Base-by-base conservation (phyloP, 108 stramenopile species). In the Pseudonitzschia multistriata region DNA sequence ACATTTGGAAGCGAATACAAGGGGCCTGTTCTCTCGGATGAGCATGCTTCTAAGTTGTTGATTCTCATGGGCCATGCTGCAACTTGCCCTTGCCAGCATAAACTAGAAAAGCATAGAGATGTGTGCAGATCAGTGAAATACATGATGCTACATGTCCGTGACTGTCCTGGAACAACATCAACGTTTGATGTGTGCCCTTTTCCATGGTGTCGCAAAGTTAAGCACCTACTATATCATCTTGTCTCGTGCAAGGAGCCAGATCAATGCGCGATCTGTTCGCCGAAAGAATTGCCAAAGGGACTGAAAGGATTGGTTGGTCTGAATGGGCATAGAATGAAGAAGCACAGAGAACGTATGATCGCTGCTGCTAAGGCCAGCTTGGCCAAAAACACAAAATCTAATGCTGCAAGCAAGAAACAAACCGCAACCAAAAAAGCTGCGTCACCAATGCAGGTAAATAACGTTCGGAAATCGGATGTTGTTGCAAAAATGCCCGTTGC, bases 91-190 rank as follows among this genome's bases (percentile, higher is more conserved):
- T 74, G 81, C 59, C 47, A 64, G 31, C 96, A 96, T 72, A 78
- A 81, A 68, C 79, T 67, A 22, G 70, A 72, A 37, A 78, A 85
- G 37, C 92, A 94, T 49, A 78, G 74, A 67, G 88, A 92, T 49
- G 81, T 91, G 47, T 96, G 96, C 66, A 78, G 78, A 36, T 87
- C 80, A 61, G 80, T 79, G 24, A 94, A 94, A 74, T 96, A 81
- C 63, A 79, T 96, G 78, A 94, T 96, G 93, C 78, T 96, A 19
- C 96, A 96, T 70, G 88, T 93, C 47, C 78, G 96, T 53, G 96
- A 96, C 77, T 96, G 96, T 76, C 80, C 87, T 8, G 95, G 95
- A 39, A 82, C 85, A 49, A 82, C 86, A 36, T 79, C 86, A 27
- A 82, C 88, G 25, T 85, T 80, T 59, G 89, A 93, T 68, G 74